phyloP scores from a whole-genome alignment of 2,329 filamentous ascomycete species.

The Ophiostoma fasciatum region DNA sequence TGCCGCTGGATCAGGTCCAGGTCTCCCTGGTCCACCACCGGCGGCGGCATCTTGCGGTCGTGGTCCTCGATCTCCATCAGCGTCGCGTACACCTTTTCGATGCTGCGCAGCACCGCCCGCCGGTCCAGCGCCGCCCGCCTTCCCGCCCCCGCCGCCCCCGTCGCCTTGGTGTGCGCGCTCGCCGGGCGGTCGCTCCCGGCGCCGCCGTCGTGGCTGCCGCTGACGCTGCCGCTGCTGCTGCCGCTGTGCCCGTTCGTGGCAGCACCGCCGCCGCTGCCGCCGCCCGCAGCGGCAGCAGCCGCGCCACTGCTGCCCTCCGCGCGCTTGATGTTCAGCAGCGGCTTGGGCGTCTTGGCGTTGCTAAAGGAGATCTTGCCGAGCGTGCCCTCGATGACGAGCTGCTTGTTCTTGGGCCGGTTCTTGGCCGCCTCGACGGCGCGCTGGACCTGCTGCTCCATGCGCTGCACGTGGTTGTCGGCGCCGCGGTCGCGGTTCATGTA shows the following conservation, averaged over 20 bases:
- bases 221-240: not conserved
- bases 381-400: constrained; percentile 89
- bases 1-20: constrained; percentile 58
- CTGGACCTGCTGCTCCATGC: constrained; percentile 98
- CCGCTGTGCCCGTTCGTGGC: not conserved
- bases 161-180: constrained; percentile 21
- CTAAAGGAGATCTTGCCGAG: constrained; percentile 97
- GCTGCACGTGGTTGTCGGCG: constrained; percentile 92
- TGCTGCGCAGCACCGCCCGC: constrained; percentile 70
- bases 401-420: constrained; percentile 93
- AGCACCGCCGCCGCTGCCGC: not conserved
- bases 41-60: constrained; percentile 59
- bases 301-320: constrained; percentile 41
- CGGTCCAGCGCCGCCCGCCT: constrained; percentile 49
- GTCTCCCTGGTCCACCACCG: constrained; percentile 46
- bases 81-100: constrained; percentile 75
- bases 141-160: not conserved
- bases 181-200: constrained; percentile 35
- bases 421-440: constrained; percentile 94
- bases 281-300: no score
- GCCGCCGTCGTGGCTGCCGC: constrained; percentile 27
- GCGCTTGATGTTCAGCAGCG: constrained; percentile 88
- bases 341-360: constrained; percentile 94
- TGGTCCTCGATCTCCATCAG: constrained; percentile 93
- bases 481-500: constrained; percentile 53